Conservation (phyloP, 1,284 basidiomycete species). For the Malassezia nana region DNA sequence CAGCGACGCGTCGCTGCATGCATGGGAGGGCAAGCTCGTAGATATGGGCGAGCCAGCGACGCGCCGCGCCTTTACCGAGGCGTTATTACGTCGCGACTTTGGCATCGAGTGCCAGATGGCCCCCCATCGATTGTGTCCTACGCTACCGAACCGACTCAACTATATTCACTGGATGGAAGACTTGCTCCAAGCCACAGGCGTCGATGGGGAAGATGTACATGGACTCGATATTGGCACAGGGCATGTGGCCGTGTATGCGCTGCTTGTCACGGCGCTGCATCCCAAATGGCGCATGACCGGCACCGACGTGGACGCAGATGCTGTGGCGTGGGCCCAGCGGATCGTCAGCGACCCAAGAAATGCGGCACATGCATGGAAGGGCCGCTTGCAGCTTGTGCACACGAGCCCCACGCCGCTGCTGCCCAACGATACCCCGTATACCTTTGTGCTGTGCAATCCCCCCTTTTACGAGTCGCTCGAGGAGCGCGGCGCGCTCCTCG, state of each 20-base stretch:
- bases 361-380: constrained; percentile 48
- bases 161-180: constrained; percentile 20
- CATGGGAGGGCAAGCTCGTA: not conserved
- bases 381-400: constrained; percentile 47
- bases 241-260: constrained; percentile 75
- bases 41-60: constrained; percentile 16
- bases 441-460: constrained; percentile 79
- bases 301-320: constrained; percentile 11
- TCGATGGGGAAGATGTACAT: not conserved
- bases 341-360: constrained; percentile 58
- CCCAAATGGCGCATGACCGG: constrained; percentile 11
- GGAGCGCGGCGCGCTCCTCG: constrained; percentile 54
- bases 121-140: constrained; percentile 22
- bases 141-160: constrained; percentile 21
- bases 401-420: constrained; percentile 51
- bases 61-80: constrained; percentile 16
- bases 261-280: constrained; percentile 54
- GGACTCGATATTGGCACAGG: constrained; percentile 66
- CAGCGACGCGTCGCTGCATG: not conserved
- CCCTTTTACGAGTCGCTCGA: constrained; percentile 70
- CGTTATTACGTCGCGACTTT: constrained; percentile 21
- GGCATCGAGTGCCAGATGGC: constrained; percentile 11
- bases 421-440: constrained; percentile 29
- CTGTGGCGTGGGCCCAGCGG: not conserved
- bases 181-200: not conserved